phyloP scores from a whole-genome alignment of 108 stramenopile species.

The Aureococcus anophagefferens region DNA sequence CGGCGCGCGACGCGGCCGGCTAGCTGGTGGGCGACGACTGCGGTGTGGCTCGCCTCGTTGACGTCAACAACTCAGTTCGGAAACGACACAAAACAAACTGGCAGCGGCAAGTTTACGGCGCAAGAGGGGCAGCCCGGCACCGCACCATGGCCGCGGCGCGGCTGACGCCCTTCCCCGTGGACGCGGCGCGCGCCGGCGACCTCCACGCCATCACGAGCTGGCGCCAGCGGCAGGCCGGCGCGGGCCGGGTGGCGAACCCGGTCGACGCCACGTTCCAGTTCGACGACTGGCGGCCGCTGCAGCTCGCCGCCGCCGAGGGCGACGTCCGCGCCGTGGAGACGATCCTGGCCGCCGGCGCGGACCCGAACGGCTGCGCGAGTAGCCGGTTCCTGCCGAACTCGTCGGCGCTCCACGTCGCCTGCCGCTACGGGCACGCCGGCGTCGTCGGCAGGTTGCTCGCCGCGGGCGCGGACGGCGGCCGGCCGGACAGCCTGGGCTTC shows the following conservation, averaged over 20 bases:
- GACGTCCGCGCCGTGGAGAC: background rate
- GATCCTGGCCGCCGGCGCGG: background rate
- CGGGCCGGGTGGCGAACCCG: background rate
- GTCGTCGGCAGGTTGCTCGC: background rate
- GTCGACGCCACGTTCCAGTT: background rate
- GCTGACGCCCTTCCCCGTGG: background rate
- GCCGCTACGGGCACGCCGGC: background rate
- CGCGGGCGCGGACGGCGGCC: background rate
- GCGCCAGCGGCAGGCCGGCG: background rate
- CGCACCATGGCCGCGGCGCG: background rate
- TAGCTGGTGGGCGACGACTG: no score
- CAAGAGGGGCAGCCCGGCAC: no score
- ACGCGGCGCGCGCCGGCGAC: background rate
- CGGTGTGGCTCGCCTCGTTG: no score
- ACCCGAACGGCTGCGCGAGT: background rate
- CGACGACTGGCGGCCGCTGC: background rate
- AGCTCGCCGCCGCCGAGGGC: background rate
- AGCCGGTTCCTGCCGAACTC: background rate
- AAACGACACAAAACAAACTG: no score
- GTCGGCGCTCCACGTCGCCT: background rate
- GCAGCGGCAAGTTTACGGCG: no score
- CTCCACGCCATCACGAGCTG: no score
- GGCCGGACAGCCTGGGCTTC: background rate
- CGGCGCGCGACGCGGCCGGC: no score
- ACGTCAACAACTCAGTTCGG: no score